phyloP scores from a whole-genome alignment of 441 rosid species.

The Populus hybrid region DNA sequence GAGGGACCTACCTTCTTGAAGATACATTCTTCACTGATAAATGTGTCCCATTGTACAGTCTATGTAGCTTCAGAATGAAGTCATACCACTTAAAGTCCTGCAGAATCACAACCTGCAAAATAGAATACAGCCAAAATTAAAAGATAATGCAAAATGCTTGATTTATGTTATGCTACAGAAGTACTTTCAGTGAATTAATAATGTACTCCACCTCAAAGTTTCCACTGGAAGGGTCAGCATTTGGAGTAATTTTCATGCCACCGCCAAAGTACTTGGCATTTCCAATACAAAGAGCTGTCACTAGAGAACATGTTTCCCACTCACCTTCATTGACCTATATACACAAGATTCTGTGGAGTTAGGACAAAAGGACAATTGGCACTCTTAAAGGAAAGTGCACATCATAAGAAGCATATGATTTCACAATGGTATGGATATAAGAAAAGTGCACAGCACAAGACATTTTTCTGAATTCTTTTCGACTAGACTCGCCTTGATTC shows the following conservation, averaged over 20 bases:
- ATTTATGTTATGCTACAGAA: constrained; percentile 44
- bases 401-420: neutral
- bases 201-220: constrained; percentile 61
- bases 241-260: constrained; percentile 97
- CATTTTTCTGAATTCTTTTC: neutral
- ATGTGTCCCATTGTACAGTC: constrained; percentile 85
- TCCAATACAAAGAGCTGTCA: constrained; percentile 89
- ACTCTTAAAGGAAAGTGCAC: neutral
- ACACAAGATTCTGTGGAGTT: constrained; percentile 30
- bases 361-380: neutral
- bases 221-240: constrained; percentile 77
- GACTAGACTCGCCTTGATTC: constrained; percentile 58
- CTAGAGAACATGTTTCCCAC: constrained; percentile 73
- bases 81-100: constrained; percentile 94
- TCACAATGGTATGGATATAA: neutral
- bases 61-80: constrained; percentile 70
- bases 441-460: neutral
- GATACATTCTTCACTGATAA: constrained; percentile 65
- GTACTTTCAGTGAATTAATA: neutral
- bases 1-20: constrained; percentile 57
- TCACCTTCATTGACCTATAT: constrained; percentile 74
- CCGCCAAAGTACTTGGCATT: constrained; percentile 97
- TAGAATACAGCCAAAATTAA: neutral
- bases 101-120: constrained; percentile 75
- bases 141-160: neutral